Evolutionary conservation across 2,329 filamentous ascomycete genomes (phyloP).

Genomic region (Ceratocystiopsis minuta): DNA sequence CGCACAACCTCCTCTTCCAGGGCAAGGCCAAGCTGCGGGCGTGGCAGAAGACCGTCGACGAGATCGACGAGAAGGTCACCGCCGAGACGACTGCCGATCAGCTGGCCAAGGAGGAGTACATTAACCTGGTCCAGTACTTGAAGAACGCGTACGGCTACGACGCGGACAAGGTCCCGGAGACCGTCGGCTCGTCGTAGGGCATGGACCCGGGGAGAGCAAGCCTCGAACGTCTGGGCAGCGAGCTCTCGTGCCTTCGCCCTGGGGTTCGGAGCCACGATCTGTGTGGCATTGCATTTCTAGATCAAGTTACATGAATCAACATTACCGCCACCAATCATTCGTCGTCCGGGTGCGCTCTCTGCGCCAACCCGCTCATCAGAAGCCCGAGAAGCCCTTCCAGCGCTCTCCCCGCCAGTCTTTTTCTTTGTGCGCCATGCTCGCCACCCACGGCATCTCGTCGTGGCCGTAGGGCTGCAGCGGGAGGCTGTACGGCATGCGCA

Average conservation of each 20-base stretch:
- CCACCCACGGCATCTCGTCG: slow-evolving; percentile 61
- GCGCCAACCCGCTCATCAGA: too few species aligned
- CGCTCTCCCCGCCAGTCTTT: slow-evolving; percentile 39
- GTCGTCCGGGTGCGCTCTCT: too few species aligned
- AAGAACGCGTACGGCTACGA: slow-evolving; percentile 54
- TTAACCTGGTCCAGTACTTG: slow-evolving; percentile 51
- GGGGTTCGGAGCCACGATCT: too few species aligned
- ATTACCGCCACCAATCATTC: too few species aligned
- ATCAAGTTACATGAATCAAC: too few species aligned
- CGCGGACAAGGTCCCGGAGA: slow-evolving; percentile 43
- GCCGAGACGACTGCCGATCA: slow-evolving; percentile 24
- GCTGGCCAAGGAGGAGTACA: slow-evolving; percentile 56
- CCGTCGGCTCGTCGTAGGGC: slow-evolving; percentile 20
- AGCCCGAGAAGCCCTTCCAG: too few species aligned
- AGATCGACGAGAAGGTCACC: slow-evolving; percentile 29
- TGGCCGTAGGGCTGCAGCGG: slow-evolving; percentile 49
- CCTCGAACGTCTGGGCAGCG: too few species aligned
- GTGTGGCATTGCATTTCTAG: too few species aligned
- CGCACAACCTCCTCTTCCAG: slow-evolving; percentile 27
- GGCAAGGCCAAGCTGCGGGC: slow-evolving; percentile 64
- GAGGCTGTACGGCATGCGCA: slow-evolving; percentile 69
- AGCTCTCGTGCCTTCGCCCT: too few species aligned
- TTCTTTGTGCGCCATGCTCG: slow-evolving; percentile 37
- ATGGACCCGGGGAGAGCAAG: neutral
- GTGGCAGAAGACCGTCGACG: slow-evolving; percentile 53